phyloP scores from a whole-genome alignment of 225 moss, liverwort and hornwort species.

The Lunularia cruciata region DNA sequence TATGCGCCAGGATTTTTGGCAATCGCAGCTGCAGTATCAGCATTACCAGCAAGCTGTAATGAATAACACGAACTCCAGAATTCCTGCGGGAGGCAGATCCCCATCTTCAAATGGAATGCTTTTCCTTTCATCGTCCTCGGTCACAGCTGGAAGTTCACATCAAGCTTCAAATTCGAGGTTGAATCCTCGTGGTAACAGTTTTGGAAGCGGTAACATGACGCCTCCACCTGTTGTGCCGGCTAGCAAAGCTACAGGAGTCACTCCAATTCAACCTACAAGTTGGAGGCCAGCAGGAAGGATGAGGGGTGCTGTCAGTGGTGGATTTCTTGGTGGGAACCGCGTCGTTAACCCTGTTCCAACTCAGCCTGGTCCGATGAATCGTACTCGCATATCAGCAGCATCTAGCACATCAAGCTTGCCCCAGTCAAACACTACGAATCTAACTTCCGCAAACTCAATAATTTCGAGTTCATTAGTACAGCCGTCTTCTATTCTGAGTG shows the following conservation, averaged over 20 bases:
- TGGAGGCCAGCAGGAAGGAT: conserved; percentile 45
- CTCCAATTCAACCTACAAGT: conserved; percentile 20
- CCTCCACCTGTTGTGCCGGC: neutral
- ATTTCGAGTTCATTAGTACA: neutral
- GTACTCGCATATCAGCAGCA: conserved; percentile 14
- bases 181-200: conserved; percentile 12
- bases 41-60: conserved; percentile 19
- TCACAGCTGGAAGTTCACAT: conserved; percentile 12
- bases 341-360: neutral
- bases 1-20: conserved; percentile 4
- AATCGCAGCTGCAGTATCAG: conserved; percentile 17
- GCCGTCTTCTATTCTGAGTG: neutral
- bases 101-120: neutral
- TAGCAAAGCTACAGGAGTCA: conserved; percentile 3
- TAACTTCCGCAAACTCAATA: neutral
- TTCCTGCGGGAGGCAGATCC: conserved; percentile 19
- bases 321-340: conserved; percentile 8
- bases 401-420: neutral
- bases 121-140: conserved; percentile 8
- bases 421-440: conserved; percentile 13
- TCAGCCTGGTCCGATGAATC: conserved; percentile 25
- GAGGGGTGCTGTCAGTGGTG: conserved; percentile 36
- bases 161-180: conserved; percentile 12
- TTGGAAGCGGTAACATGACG: conserved; percentile 11
- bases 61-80: conserved; percentile 6